phyloP scores from a whole-genome alignment of 805 yeast genomes.

The Metschnikowia cerradonensis region DNA sequence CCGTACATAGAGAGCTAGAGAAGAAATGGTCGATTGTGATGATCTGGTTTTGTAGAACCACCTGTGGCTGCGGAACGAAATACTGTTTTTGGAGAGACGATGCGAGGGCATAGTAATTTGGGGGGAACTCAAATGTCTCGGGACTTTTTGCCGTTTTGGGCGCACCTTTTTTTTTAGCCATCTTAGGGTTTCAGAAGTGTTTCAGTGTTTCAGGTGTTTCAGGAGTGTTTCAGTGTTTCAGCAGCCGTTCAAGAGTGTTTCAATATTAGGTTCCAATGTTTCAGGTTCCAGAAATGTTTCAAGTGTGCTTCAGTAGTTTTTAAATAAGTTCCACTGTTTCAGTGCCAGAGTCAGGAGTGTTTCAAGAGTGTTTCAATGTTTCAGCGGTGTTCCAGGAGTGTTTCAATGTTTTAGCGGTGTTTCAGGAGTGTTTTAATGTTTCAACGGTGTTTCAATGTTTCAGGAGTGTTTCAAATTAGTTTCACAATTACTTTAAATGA shows the following conservation, averaged over 20 bases:
- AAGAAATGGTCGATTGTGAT: conserved; percentile 39
- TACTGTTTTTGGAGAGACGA: conserved; percentile 7
- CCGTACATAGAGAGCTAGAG: conserved; percentile 33
- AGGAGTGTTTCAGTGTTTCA: background rate
- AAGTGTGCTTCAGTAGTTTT: background rate
- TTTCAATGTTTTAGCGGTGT: too few species aligned
- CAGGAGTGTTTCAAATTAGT: too few species aligned
- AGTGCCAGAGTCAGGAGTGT: background rate
- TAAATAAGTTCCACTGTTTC: background rate
- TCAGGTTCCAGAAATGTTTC: too few species aligned
- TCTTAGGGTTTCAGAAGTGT: background rate
- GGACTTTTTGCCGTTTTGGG: too few species aligned
- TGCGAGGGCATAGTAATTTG: conserved; percentile 12
- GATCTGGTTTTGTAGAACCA: conserved; percentile 34
- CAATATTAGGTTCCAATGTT: too few species aligned
- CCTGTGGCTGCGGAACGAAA: conserved; percentile 21
- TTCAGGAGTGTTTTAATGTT: too few species aligned
- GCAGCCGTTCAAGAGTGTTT: background rate
- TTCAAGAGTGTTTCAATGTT: background rate
- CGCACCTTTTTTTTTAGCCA: background rate
- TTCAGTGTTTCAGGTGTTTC: background rate
- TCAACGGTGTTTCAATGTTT: too few species aligned
- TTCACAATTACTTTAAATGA: too few species aligned
- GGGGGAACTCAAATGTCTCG: conserved; percentile 18
- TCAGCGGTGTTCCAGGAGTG: too few species aligned